Evolutionary conservation across 352 stramenopile genomes (phyloP), one percentile per base, ranked within the genome.

Genomic region (Globisporangium carolinianum): DNA sequence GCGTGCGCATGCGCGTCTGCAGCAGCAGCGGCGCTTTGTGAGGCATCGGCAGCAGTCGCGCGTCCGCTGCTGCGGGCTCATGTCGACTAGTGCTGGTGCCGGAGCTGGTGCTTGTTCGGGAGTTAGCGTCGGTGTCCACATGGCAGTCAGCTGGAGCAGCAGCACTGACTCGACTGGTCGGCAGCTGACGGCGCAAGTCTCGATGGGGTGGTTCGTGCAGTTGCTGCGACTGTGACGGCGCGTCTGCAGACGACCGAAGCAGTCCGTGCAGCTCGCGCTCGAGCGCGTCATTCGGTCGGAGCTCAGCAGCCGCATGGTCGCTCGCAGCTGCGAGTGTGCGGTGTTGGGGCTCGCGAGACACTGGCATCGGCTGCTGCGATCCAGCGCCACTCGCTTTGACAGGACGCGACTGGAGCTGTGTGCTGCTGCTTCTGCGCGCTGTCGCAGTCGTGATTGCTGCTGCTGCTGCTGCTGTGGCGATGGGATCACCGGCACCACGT

Each of bases 1-100:
- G 71, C 17, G 73, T 83, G 35, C 73, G 68, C 43, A 69, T 68
- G 24, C 71, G 68, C 12, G 71, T 18, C 11, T 47, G 42, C 14
- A 55, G 70, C 11, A 72, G 71, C 3, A 74, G 61, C 14, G 58
- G 36, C 43, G 10, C 53, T 12, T 65, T 57, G 17, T 73, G 49
- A 76, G 55, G 14, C 47, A 18, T 46, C 5, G 41, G 15, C 6
- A 46, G 41, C 10, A 14, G 41, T 17, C 11, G 41, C 41, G 41
- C 41, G 41, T 46, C 11, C 41, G 41, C 12, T 11, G 10, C 9
- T 46, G 41, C 41, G 41, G 15, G 41, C 12, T 32, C 24, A 32
- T 32, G 24, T 32, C 24, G 41, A 46, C 9, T 0, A 14, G 11
- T 46, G 41, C 41, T 5, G 4, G 12, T 46, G 41, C 41, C 15